Evolutionary conservation across 768 basidiomycete species (phyloP).

Genomic region (Auriscalpium vulgare): DNA sequence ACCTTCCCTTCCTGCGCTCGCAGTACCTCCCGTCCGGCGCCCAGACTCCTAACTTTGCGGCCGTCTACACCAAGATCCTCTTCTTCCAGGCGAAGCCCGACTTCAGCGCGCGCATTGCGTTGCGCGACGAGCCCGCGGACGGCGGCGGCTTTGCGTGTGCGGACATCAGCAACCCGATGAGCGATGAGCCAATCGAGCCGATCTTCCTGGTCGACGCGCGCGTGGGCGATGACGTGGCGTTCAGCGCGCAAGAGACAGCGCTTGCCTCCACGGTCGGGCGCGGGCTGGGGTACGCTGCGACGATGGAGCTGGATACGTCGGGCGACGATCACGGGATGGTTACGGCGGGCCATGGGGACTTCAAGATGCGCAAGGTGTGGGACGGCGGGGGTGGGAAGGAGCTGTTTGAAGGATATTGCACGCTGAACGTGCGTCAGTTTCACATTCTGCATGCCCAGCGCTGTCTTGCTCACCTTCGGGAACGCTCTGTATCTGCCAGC

Average conservation of each 20-base stretch:
- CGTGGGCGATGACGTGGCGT: background rate
- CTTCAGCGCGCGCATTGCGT: slow-evolving; percentile 3
- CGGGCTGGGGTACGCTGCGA: background rate
- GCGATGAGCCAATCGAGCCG: slow-evolving; percentile 8
- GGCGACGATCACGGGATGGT: slow-evolving; percentile 1
- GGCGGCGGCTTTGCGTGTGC: slow-evolving; percentile 2
- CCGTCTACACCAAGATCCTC: slow-evolving; percentile 6
- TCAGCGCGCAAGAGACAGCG: background rate
- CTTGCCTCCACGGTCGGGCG: slow-evolving; percentile 1
- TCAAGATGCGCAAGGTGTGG: slow-evolving; percentile 11
- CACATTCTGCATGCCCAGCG: background rate
- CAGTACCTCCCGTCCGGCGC: slow-evolving; percentile 5
- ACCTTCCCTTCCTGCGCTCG: slow-evolving; percentile 2
- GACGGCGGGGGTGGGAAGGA: slow-evolving; percentile 1
- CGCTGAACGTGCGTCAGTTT: background rate
- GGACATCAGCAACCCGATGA: slow-evolving; percentile 1
- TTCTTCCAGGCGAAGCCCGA: slow-evolving; percentile 10
- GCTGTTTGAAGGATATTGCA: slow-evolving; percentile 6
- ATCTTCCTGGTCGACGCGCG: background rate
- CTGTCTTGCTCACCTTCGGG: background rate
- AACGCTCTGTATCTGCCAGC: background rate
- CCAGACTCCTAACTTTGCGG: slow-evolving; percentile 2
- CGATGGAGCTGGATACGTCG: background rate
- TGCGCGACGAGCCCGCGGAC: background rate
- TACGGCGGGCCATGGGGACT: background rate